Evolutionary conservation across 1,284 basidiomycete species (phyloP).

Genomic region (Amanita bisporigera): DNA sequence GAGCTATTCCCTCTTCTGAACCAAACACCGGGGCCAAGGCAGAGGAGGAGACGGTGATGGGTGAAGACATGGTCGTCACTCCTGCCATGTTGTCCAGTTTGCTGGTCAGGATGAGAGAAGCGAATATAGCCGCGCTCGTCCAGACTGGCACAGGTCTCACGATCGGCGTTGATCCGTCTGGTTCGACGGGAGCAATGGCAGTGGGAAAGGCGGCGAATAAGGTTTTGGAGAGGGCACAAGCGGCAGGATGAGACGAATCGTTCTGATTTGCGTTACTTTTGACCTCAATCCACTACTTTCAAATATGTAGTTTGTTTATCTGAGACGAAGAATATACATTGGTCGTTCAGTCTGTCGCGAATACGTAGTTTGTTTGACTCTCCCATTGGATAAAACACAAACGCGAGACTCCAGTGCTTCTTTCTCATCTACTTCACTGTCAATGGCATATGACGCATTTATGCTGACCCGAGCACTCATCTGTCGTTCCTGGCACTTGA

Average conservation of each 20-base stretch:
- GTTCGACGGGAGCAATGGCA: constrained; percentile 35
- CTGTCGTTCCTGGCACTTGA: no score
- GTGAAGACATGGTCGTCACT: constrained; percentile 46
- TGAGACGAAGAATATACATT: no score
- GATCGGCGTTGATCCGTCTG: background rate
- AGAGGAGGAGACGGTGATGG: constrained; percentile 31
- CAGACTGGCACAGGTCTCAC: constrained; percentile 33
- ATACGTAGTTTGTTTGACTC: no score
- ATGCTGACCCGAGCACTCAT: no score
- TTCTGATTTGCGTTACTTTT: no score
- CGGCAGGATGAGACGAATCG: background rate
- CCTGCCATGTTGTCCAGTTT: constrained; percentile 58
- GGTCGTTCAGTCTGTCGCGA: no score
- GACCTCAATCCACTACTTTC: no score
- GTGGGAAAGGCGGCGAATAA: constrained; percentile 57
- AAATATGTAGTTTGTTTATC: no score
- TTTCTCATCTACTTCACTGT: no score
- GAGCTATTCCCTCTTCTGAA: background rate
- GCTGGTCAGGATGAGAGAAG: constrained; percentile 72
- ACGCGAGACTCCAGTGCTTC: no score
- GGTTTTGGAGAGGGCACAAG: constrained; percentile 67
- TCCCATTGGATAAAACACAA: no score
- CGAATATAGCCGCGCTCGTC: constrained; percentile 62
- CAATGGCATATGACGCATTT: no score
- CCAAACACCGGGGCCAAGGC: background rate